Evolutionary conservation across 23 red algal genomes (phyloP).

Genomic region (Gracilaria domingensis): DNA sequence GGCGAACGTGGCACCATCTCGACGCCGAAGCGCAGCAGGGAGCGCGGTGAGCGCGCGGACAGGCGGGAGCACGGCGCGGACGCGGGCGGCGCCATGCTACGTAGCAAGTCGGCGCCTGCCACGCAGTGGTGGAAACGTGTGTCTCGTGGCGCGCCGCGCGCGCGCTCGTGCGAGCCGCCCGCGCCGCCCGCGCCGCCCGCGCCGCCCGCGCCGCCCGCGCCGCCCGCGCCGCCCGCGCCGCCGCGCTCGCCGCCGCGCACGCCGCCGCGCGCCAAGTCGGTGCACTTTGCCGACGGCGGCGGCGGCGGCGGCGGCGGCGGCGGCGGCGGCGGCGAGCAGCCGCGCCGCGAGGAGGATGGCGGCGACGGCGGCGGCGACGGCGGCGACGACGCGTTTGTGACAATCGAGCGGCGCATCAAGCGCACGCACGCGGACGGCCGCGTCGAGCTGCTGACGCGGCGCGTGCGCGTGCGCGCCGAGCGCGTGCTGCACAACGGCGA

Average conservation of each 20-base stretch:
- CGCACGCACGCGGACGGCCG: constrained; percentile 46
- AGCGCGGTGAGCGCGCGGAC: neutral
- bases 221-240: neutral
- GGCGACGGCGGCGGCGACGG: neutral
- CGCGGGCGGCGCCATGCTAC: neutral
- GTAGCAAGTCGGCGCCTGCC: constrained; percentile 13
- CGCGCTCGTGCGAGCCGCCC: neutral
- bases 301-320: neutral
- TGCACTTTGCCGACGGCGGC: constrained; percentile 6
- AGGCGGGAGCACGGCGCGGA: neutral
- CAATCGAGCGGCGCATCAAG: constrained; percentile 34
- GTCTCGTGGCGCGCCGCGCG: neutral
- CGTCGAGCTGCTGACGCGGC: constrained; percentile 15
- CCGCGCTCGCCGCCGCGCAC: too few relatives aligned
- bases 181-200: neutral
- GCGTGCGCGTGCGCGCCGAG: constrained; percentile 40
- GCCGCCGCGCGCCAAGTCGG: constrained; percentile 3
- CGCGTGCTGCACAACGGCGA: constrained; percentile 56
- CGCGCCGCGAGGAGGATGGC: neutral
- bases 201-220: neutral
- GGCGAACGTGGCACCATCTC: neutral
- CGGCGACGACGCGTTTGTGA: constrained; percentile 12
- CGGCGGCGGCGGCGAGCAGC: neutral
- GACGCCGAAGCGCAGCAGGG: neutral
- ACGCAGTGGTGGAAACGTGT: constrained; percentile 26